A percentile compares a stretch with the other conserved stretches of the same genome.
phyloP scores from a whole-genome alignment of 2,329 filamentous ascomycete species.

The Rasamsonia emersonii region DNA sequence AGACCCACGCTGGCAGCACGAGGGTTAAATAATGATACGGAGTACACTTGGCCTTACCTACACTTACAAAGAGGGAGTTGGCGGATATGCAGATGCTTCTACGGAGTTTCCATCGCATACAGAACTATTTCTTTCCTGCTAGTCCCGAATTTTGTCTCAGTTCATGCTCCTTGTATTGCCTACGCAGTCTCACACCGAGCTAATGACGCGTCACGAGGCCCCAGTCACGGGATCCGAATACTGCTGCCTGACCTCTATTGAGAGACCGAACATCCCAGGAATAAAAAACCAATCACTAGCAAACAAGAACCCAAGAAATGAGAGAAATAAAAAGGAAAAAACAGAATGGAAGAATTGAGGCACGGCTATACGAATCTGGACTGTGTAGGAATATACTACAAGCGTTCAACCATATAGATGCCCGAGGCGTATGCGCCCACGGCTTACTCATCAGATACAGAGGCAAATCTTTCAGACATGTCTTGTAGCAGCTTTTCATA shows the following conservation, averaged over 20 bases:
- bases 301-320: too few relatives aligned
- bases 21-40: too few relatives aligned
- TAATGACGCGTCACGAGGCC: not conserved
- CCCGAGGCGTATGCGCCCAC: not conserved
- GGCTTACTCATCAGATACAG: slow-evolving; percentile 82
- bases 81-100: too few relatives aligned
- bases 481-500: slow-evolving; percentile 86
- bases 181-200: not conserved
- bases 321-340: too few relatives aligned
- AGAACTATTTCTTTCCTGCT: too few relatives aligned
- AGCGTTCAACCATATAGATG: not conserved
- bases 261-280: slow-evolving; percentile 2
- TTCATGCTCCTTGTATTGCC: not conserved
- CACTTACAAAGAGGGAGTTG: too few relatives aligned
- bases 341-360: too few relatives aligned
- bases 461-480: slow-evolving; percentile 96
- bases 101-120: too few relatives aligned
- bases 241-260: slow-evolving; percentile 5
- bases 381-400: slow-evolving; percentile 9
- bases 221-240: slow-evolving; percentile 3
- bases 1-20: too few relatives aligned
- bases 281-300: not conserved
- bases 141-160: too few relatives aligned
- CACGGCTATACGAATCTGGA: too few relatives aligned
- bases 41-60: too few relatives aligned